phyloP scores from a whole-genome alignment of 345 rosid genomes.

The Toxicodendron radicans region DNA sequence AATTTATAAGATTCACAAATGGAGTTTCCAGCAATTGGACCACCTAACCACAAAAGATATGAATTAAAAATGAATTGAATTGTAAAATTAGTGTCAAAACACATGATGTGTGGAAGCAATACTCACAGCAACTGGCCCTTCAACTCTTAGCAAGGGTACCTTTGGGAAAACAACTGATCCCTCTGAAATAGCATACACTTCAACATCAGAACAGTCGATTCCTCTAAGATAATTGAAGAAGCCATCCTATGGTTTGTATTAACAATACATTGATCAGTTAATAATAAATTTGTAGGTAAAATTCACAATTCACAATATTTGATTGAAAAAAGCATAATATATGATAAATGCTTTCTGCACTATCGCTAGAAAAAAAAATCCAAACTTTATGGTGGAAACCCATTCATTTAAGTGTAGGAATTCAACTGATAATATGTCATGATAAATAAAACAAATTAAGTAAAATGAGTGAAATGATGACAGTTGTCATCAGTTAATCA shows the following conservation, averaged over 20 bases:
- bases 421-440: background rate
- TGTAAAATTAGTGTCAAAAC: background rate
- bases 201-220: conserved; percentile 85
- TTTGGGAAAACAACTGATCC: conserved; percentile 93
- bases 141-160: conserved; percentile 88
- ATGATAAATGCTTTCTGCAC: background rate
- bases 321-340: background rate
- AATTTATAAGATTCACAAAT: conserved; percentile 77
- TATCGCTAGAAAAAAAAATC: background rate
- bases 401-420: background rate
- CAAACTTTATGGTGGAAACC: background rate
- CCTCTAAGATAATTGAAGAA: conserved; percentile 78
- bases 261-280: conserved; percentile 8
- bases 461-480: background rate
- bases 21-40: conserved; percentile 98
- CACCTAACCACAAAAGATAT: conserved; percentile 44
- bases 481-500: background rate
- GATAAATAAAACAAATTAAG: background rate
- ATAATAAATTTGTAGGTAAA: conserved; percentile 12
- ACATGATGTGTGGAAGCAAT: background rate
- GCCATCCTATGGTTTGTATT: conserved; percentile 54
- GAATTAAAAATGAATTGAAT: conserved; percentile 1
- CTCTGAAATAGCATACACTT: conserved; percentile 81
- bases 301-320: background rate
- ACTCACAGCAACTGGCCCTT: conserved; percentile 97